Evolutionary conservation across 2,329 filamentous ascomycete genomes (phyloP).

Genomic region (Pestalotiopsis sp.): DNA sequence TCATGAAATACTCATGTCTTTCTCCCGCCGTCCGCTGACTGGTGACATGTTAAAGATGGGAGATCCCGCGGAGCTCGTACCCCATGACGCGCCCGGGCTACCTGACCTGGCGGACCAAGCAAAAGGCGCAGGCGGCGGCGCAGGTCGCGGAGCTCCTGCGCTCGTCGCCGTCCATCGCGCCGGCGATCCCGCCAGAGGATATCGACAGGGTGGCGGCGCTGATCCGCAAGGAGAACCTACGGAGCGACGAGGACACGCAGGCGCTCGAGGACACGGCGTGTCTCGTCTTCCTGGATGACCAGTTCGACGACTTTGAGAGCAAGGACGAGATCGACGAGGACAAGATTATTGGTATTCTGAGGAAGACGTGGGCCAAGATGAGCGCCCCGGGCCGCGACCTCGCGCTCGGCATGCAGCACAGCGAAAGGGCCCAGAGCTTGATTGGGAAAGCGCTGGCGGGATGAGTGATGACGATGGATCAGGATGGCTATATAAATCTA

Average conservation of each 20-base stretch:
- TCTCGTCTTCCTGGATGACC: constrained; percentile 84
- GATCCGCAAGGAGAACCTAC: constrained; percentile 78
- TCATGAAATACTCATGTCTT: not conserved
- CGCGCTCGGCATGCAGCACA: constrained; percentile 68
- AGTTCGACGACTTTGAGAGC: constrained; percentile 79
- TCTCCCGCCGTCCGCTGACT: not conserved
- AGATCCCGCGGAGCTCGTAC: constrained; percentile 74
- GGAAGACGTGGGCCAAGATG: constrained; percentile 81
- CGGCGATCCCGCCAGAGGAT: constrained; percentile 49
- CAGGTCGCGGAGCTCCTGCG: constrained; percentile 58
- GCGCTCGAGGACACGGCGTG: constrained; percentile 84
- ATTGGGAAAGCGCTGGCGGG: constrained; percentile 64
- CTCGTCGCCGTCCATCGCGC: constrained; percentile 34
- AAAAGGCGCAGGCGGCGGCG: constrained; percentile 66
- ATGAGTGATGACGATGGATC: not conserved
- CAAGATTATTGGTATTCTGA: constrained; percentile 72
- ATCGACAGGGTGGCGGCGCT: constrained; percentile 67
- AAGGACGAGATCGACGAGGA: constrained; percentile 70
- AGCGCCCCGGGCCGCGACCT: constrained; percentile 62
- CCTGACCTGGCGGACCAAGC: constrained; percentile 75
- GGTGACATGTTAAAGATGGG: constrained; percentile 58
- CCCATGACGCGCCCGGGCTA: constrained; percentile 78
- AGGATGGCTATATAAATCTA: not conserved
- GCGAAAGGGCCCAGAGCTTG: constrained; percentile 62
- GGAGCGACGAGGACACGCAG: constrained; percentile 68